phyloP scores from a whole-genome alignment of 352 stramenopile genomes.

The Achlya hypogyna region DNA sequence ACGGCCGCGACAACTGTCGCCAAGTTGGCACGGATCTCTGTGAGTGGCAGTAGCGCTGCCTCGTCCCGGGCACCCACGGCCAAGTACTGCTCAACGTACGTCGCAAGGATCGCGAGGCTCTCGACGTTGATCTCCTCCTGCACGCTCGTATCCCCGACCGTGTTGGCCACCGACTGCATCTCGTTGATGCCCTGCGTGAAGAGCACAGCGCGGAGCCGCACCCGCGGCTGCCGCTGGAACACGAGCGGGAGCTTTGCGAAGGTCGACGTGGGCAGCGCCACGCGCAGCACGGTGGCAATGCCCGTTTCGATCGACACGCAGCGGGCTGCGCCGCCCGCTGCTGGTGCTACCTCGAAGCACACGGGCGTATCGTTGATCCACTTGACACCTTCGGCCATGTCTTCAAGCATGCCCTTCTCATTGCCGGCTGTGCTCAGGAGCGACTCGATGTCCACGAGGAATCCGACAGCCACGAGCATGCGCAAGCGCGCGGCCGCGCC shows the following conservation, averaged over 20 bases:
- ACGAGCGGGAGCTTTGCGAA: conserved; percentile 50
- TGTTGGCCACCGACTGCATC: conserved; percentile 88
- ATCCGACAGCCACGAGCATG: conserved; percentile 63
- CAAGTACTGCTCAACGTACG: conserved; percentile 74
- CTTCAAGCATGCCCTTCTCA: conserved; percentile 94
- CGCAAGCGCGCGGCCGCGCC: conserved; percentile 47
- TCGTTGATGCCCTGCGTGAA: conserved; percentile 92
- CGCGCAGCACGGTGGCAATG: conserved; percentile 46
- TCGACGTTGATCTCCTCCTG: conserved; percentile 82
- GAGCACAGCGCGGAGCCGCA: conserved; percentile 72
- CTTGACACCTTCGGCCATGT: conserved; percentile 79
- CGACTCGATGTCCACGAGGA: conserved; percentile 90
- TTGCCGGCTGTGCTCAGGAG: conserved; percentile 89
- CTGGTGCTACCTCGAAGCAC: conserved; percentile 67
- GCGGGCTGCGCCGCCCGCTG: conserved; percentile 41
- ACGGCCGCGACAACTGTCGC: conserved; percentile 34
- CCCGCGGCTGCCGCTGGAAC: conserved; percentile 42
- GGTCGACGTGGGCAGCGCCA: conserved; percentile 47
- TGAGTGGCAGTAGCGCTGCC: conserved; percentile 19
- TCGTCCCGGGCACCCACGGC: conserved; percentile 28
- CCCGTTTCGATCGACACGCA: conserved; percentile 18
- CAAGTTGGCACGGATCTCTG: conserved; percentile 49
- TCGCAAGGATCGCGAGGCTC: conserved; percentile 51
- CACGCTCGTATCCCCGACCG: conserved; percentile 68
- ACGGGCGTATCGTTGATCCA: conserved; percentile 70